A percentile compares a stretch with the other conserved stretches of the same genome.
These are phyloP conservation scores for Cryptosporidium sp. DNA, from an alignment of 169 alveolate species.

Conservation along the genomic window DNA sequence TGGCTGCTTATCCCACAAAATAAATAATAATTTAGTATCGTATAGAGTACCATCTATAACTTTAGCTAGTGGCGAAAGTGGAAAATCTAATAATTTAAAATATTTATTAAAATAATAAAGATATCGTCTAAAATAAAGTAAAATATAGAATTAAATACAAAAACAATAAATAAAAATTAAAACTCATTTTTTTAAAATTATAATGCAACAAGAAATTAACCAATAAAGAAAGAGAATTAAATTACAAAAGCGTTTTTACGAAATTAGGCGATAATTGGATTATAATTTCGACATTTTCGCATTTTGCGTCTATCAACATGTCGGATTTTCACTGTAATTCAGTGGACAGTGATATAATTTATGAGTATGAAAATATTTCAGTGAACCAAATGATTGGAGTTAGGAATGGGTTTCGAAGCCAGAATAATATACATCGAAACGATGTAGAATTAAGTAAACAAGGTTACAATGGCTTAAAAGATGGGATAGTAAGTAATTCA, in stretches of 20 bases:
- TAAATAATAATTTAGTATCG: slow-evolving; percentile 7
- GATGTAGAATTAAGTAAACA: slow-evolving; percentile 13
- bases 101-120: slow-evolving; percentile 4
- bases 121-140: not conserved
- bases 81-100: slow-evolving; percentile 2
- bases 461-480: slow-evolving; percentile 22
- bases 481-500: slow-evolving; percentile 30
- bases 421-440: not conserved
- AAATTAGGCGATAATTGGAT: not conserved
- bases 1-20: slow-evolving; percentile 56
- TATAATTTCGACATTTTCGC: not conserved
- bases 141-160: not conserved
- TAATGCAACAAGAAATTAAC: slow-evolving; percentile 6
- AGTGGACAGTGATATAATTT: slow-evolving; percentile 41
- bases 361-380: slow-evolving; percentile 44
- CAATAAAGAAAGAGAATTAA: not conserved
- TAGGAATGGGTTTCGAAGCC: slow-evolving; percentile 15
- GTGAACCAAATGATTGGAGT: slow-evolving; percentile 23
- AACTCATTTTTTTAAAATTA: not conserved
- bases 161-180: not conserved
- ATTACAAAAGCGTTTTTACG: not conserved
- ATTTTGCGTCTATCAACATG: slow-evolving; percentile 6
- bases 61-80: slow-evolving; percentile 2
- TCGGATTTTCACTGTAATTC: slow-evolving; percentile 37
- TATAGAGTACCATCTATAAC: slow-evolving; percentile 1